Conservation (phyloP, 1,139 yeast species). For the Magnusiomyces tetraspermus region DNA sequence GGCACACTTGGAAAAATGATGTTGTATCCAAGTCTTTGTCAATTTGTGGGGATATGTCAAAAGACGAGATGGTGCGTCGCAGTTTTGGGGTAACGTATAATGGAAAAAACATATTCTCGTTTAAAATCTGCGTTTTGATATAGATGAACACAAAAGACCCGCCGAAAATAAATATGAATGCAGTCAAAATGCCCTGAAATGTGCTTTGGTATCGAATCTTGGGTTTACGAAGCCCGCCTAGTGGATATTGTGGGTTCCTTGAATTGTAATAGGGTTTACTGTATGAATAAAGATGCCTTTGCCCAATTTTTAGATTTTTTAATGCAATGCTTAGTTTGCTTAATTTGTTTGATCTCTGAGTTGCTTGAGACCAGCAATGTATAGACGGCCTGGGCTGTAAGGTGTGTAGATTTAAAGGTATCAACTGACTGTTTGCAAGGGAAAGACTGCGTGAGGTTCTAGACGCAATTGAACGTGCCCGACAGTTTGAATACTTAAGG, state of each 20-base stretch:
- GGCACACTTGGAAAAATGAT: background rate
- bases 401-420: too few relatives aligned
- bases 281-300: too few relatives aligned
- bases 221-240: background rate
- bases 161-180: background rate
- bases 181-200: background rate
- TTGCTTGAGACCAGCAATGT: too few relatives aligned
- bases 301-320: too few relatives aligned
- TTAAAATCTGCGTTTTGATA: background rate
- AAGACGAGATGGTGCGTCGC: background rate
- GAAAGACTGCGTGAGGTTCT: too few relatives aligned
- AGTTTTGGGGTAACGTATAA: conserved; percentile 1
- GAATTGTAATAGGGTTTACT: too few relatives aligned
- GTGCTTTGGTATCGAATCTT: background rate
- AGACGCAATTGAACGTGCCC: too few relatives aligned
- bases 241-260: background rate
- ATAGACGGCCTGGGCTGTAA: too few relatives aligned
- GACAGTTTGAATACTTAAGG: too few relatives aligned
- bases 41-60: background rate
- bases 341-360: too few relatives aligned
- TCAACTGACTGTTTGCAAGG: too few relatives aligned
- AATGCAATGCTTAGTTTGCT: too few relatives aligned
- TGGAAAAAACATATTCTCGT: conserved; percentile 3
- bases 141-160: background rate
- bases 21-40: background rate